Conservation (phyloP, 192 early-diverging fungal genomes). For the Chytriomyces hyalinus region DNA sequence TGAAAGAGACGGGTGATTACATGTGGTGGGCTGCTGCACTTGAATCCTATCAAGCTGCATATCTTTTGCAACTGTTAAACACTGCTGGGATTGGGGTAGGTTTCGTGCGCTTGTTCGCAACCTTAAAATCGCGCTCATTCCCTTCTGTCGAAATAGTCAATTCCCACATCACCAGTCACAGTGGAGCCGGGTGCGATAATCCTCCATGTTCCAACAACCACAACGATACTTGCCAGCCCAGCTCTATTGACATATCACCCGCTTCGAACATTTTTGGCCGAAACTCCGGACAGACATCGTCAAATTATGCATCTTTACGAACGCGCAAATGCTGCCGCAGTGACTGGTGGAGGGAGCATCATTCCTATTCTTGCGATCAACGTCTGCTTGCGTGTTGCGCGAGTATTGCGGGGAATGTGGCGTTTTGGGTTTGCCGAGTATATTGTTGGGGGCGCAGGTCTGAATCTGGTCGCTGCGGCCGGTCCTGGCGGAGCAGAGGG, state of each 20-base stretch:
- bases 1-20: conserved; percentile 72
- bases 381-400: conserved; percentile 72
- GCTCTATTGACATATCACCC: conserved; percentile 12
- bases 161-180: background rate
- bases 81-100: conserved; percentile 69
- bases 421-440: conserved; percentile 41
- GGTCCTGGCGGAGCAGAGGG: conserved; percentile 31
- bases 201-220: conserved; percentile 28
- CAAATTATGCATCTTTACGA: conserved; percentile 69
- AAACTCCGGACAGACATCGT: conserved; percentile 73
- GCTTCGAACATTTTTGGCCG: conserved; percentile 50
- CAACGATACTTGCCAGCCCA: conserved; percentile 27
- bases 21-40: conserved; percentile 77
- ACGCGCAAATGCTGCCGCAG: conserved; percentile 35
- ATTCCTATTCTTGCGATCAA: conserved; percentile 69
- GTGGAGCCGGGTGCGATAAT: background rate
- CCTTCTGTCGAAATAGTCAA: too few species aligned
- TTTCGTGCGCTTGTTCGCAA: background rate
- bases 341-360: conserved; percentile 32
- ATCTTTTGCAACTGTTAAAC: conserved; percentile 62
- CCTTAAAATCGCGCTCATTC: too few species aligned
- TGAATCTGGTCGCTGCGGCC: conserved; percentile 39
- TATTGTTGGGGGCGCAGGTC: conserved; percentile 50
- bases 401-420: conserved; percentile 62
- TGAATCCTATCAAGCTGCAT: conserved; percentile 71